Evolutionary conservation across 495 filamentous ascomycete species (phyloP).

Genomic region (Tricharina praecox): DNA sequence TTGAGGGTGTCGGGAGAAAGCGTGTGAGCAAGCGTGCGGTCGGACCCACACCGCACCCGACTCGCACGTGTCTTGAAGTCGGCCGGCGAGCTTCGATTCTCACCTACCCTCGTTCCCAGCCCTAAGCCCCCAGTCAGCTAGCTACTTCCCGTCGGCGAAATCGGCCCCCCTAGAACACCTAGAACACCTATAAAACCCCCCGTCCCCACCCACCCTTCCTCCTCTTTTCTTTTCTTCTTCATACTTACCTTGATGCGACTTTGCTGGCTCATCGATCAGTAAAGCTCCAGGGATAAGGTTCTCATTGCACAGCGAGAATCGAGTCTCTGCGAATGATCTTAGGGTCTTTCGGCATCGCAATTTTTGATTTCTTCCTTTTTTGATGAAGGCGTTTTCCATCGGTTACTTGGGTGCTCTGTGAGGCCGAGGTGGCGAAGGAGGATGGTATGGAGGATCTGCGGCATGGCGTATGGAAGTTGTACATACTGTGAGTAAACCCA

Average conservation of each 20-base stretch:
- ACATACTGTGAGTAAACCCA: too few species aligned
- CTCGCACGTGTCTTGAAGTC: background rate
- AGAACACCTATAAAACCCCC: background rate
- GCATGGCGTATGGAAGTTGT: background rate
- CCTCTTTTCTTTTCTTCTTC: background rate
- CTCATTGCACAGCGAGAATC: slow-evolving; percentile 2
- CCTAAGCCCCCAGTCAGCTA: background rate
- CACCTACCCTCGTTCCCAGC: too few species aligned
- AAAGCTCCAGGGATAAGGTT: background rate
- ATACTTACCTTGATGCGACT: background rate
- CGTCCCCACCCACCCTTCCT: background rate
- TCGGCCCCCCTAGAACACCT: background rate
- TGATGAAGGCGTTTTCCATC: background rate
- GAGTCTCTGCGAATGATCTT: background rate
- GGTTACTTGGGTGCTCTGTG: too few species aligned
- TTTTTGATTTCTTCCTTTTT: background rate
- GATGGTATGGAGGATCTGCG: background rate
- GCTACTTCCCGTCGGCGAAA: background rate
- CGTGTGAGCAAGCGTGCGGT: too few species aligned
- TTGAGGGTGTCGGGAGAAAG: too few species aligned
- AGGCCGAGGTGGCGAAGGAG: background rate
- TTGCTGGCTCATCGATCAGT: background rate
- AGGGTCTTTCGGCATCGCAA: slow-evolving; percentile 1
- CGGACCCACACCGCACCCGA: too few species aligned
- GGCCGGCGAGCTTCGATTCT: background rate